Conservation (phyloP, 495 filamentous ascomycete genomes). For the Tuber brumale region DNA sequence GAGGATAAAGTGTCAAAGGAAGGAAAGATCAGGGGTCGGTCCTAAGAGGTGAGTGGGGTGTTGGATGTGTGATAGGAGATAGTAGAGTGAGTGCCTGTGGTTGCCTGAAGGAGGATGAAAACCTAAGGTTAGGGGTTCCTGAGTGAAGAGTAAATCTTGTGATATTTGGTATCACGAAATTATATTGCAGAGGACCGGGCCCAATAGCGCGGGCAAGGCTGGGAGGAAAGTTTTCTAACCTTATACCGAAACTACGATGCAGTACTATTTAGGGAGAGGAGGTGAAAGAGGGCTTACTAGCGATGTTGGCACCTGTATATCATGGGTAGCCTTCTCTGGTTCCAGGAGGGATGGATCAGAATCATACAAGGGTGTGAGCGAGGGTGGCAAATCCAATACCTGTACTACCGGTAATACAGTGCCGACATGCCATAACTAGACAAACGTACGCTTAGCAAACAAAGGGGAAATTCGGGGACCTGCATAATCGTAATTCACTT, state of each 20-base stretch:
- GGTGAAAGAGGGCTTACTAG: neutral
- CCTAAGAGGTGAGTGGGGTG: neutral
- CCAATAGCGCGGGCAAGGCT: neutral
- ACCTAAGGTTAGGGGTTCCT: neutral
- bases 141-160: neutral
- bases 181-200: neutral
- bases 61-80: neutral
- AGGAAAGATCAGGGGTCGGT: neutral
- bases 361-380: neutral
- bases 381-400: neutral
- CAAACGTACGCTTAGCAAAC: neutral
- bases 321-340: neutral
- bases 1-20: neutral
- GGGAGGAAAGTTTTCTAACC: neutral
- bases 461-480: neutral
- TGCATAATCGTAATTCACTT: neutral
- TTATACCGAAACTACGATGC: neutral
- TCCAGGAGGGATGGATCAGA: neutral
- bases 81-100: neutral
- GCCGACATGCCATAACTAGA: neutral
- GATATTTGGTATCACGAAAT: neutral
- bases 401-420: too few species aligned
- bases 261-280: neutral
- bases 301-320: neutral
- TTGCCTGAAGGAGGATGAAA: neutral